Evolutionary conservation across 1,139 yeast genomes (phyloP).

Genomic region (Scheffersomyces insectosa): DNA sequence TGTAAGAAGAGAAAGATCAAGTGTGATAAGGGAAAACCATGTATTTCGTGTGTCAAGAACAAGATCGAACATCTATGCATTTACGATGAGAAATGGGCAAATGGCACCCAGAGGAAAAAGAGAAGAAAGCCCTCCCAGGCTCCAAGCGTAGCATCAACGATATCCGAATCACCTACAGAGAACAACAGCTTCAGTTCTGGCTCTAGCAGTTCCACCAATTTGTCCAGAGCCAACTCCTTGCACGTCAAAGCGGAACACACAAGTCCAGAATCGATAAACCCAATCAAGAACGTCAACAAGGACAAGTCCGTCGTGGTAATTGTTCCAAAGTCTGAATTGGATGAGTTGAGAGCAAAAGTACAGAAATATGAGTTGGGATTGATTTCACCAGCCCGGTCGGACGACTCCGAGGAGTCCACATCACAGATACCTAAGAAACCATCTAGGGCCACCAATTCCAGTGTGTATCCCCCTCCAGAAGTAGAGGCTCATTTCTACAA

Average conservation of each 20-base stretch:
- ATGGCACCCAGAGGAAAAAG: neutral
- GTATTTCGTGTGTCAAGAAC: conserved; percentile 30
- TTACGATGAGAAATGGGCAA: neutral
- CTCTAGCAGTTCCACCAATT: neutral
- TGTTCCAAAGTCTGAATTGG: neutral
- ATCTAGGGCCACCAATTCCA: neutral
- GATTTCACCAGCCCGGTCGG: neutral
- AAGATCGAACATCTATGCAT: conserved; percentile 2
- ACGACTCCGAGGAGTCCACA: neutral
- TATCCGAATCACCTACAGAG: neutral
- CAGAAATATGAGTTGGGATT: neutral
- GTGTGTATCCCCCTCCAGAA: neutral
- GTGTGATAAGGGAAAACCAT: conserved; percentile 37
- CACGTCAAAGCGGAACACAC: neutral
- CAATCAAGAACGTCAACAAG: neutral
- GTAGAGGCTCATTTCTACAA: neutral
- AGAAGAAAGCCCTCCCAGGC: neutral
- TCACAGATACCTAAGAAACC: too few relatives aligned
- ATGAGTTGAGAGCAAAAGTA: neutral
- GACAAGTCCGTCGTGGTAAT: neutral
- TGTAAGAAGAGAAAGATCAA: conserved; percentile 35
- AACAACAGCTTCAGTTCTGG: neutral
- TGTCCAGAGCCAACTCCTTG: too few relatives aligned
- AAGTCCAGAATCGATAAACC: neutral
- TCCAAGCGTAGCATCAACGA: neutral